Evolutionary conservation across 176 grass and related monocot genomes (phyloP).

Genomic region (Oryza officinalis): DNA sequence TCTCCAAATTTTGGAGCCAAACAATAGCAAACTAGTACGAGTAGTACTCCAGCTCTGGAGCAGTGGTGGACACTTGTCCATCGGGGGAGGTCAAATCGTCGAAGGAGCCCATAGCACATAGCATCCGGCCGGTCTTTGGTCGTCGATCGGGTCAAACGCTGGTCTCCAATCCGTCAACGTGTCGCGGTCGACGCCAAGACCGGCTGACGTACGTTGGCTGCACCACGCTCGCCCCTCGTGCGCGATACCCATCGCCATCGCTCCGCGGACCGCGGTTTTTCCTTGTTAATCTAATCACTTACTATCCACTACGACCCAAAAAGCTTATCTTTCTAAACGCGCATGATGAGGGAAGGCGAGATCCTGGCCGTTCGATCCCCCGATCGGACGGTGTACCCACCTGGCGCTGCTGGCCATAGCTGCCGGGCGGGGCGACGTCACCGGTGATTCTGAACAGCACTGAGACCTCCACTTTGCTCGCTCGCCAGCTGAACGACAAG

Average conservation of each 20-base stretch:
- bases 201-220: background rate
- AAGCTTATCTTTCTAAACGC: slow-evolving; percentile 26
- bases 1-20: background rate
- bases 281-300: background rate
- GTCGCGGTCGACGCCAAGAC: background rate
- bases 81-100: background rate
- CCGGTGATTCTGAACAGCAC: background rate
- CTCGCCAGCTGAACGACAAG: background rate
- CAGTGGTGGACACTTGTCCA: no score
- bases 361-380: slow-evolving; percentile 4
- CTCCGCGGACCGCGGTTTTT: no score
- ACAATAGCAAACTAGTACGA: no score
- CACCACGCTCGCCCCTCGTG: slow-evolving; percentile 3
- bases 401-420: no score
- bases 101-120: background rate
- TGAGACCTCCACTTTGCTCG: background rate
- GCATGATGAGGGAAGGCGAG: background rate
- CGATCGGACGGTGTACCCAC: no score
- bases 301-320: slow-evolving; percentile 6
- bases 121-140: background rate
- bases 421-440: background rate
- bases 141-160: background rate
- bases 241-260: background rate
- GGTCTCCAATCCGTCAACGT: background rate
- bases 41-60: no score